Conservation (phyloP, 208 protist species). For the Crithidia thermophila region DNA sequence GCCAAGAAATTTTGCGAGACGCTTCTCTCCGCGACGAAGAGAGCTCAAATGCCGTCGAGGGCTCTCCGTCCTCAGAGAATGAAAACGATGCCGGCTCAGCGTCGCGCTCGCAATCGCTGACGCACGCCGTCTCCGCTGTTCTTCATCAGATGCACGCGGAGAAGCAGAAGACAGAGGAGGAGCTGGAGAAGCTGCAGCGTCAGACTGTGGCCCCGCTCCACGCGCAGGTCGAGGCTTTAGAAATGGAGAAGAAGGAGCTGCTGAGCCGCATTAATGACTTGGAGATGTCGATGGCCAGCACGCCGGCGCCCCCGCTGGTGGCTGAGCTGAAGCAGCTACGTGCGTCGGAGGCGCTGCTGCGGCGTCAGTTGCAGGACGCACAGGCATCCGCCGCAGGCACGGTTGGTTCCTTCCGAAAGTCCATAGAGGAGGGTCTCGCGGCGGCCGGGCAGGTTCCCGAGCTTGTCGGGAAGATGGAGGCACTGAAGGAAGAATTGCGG, state of each 20-base stretch:
- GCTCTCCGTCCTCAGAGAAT: not conserved
- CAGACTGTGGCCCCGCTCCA: slow-evolving; percentile 44
- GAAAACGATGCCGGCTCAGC: not conserved
- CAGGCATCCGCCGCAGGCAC: slow-evolving; percentile 34
- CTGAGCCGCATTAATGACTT: slow-evolving; percentile 39
- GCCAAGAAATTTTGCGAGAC: slow-evolving; percentile 1
- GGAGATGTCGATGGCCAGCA: slow-evolving; percentile 36
- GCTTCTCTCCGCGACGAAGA: slow-evolving; percentile 3
- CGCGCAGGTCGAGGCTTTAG: slow-evolving; percentile 48
- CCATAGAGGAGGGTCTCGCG: slow-evolving; percentile 33
- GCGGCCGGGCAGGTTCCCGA: slow-evolving; percentile 27
- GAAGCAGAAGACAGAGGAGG: slow-evolving; percentile 41
- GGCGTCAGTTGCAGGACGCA: slow-evolving; percentile 39
- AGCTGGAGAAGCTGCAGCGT: slow-evolving; percentile 39
- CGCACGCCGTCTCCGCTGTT: slow-evolving; percentile 12
- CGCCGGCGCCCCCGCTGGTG: slow-evolving; percentile 48
- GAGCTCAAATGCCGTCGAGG: not conserved
- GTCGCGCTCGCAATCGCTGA: slow-evolving; percentile 1
- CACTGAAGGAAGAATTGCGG: slow-evolving; percentile 35
- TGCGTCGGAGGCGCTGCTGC: slow-evolving; percentile 51
- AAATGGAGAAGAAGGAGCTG: slow-evolving; percentile 47
- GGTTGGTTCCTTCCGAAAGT: slow-evolving; percentile 24
- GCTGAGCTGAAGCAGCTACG: slow-evolving; percentile 66
- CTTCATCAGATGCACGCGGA: slow-evolving; percentile 42
- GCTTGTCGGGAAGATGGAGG: slow-evolving; percentile 29